Evolutionary conservation across 371 early-diverging fungal genomes (phyloP).

Genomic region (Mucor mucedo): DNA sequence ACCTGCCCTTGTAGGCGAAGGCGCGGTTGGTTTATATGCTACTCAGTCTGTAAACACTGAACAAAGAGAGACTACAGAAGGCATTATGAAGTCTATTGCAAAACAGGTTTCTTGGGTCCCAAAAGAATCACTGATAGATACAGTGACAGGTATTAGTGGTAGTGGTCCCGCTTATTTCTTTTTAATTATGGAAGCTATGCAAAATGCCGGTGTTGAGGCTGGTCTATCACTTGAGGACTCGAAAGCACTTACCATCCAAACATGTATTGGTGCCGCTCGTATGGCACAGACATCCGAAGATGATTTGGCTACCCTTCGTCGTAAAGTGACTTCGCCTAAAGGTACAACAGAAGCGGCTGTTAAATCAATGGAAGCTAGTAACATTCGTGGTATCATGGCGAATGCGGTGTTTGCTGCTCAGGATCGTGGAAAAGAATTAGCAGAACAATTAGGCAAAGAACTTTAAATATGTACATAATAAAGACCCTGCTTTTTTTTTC

Average conservation of each 20-base stretch:
- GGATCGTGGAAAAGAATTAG: constrained; percentile 72
- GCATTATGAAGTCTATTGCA: constrained; percentile 73
- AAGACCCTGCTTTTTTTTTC: not conserved
- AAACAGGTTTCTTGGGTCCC: constrained; percentile 84
- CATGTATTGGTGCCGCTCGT: constrained; percentile 87
- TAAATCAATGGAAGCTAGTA: constrained; percentile 70
- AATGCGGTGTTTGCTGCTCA: constrained; percentile 75
- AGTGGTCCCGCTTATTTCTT: constrained; percentile 95
- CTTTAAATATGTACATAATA: constrained; percentile 6
- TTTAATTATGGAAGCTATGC: constrained; percentile 87
- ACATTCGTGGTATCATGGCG: constrained; percentile 59
- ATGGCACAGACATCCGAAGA: constrained; percentile 80
- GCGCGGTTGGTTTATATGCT: constrained; percentile 87
- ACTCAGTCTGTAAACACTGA: constrained; percentile 57
- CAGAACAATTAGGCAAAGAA: constrained; percentile 66
- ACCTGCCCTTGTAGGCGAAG: constrained; percentile 86
- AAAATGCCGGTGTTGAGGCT: constrained; percentile 78
- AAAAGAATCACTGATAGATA: constrained; percentile 78
- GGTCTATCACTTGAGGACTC: constrained; percentile 82
- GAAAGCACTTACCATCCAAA: constrained; percentile 82
- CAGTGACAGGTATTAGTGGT: constrained; percentile 89
- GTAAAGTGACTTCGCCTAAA: constrained; percentile 91
- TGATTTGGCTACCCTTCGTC: constrained; percentile 77
- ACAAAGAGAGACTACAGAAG: constrained; percentile 70
- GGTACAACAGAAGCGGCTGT: constrained; percentile 95